Evolutionary conservation across 2,329 filamentous ascomycete species (phyloP), one percentile per base, ranked within the genome.

Genomic region (Fusarium acutatum): DNA sequence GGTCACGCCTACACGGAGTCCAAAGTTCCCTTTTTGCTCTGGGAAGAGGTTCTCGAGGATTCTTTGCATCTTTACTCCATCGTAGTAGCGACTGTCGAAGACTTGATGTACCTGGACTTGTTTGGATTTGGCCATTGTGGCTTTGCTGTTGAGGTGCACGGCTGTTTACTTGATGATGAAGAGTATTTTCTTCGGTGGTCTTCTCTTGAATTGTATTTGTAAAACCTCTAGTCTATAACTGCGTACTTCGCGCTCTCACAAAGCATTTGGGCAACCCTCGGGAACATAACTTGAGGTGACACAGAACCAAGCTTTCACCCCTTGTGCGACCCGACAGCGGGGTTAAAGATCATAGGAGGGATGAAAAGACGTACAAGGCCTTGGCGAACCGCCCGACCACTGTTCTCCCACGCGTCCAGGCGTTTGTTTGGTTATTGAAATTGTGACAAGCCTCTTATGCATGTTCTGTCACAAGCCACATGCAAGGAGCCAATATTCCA

Each of bases 341-440:
- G 44, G 26, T 30, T 30, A 7, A 12, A 8, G 26, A 11, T 47
- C 26, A 22, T 4, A 18, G 18, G 20, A n/a, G 44, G 13, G 18
- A 1, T 22, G 26, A 47, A 47, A 47, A 26, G 20, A 22, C 26
- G 44, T 22, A 47, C 14, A 11, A 6, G 5, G 2, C 12, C 24
- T 30, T 28, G 8, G 18, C 13, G 1, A 30, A 22, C 2, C 18
- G 26, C 44, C 44, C 26, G 44, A 9, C 5, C 44, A 20, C 18
- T 3, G 6, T 28, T 20, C 0, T 11, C 1, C 1, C 17, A 30
- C 20, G 44, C 13, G 5, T 14, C 18, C 2, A 46, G 26, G 12
- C 18, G 5, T 30, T 30, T 47, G 26, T 15, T 30, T 47, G 26
- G 44, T 22, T 15, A 13, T 10, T 22, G 12, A 1, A 30, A 30